These are phyloP conservation scores for Polytrichum commune DNA, from an alignment of 225 moss, liverwort and hornwort species.

Conservation along the genomic window DNA sequence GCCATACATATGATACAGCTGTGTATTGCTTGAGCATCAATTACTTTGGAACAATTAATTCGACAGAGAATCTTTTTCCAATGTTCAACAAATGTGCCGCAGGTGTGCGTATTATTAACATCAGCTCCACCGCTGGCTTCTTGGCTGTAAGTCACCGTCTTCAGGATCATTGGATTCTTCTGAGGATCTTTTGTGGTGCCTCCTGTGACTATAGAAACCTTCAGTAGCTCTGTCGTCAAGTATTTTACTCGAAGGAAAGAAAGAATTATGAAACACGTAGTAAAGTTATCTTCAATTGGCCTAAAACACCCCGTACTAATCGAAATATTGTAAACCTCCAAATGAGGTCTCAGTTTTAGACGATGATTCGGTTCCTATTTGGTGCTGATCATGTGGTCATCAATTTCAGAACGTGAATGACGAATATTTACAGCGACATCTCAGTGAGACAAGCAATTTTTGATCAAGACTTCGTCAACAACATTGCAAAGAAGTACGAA, in stretches of 20 bases:
- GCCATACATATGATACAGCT: constrained; percentile 4
- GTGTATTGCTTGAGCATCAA: constrained; percentile 15
- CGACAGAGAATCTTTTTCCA: constrained; percentile 26
- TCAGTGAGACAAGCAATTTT: constrained; percentile 33
- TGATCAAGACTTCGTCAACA: constrained; percentile 36
- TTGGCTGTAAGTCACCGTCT: constrained; percentile 15
- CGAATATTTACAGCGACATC: constrained; percentile 33
- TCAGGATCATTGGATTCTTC: neutral
- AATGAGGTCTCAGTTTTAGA: too few relatives aligned
- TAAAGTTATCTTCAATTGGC: too few relatives aligned
- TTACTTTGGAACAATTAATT: constrained; percentile 19
- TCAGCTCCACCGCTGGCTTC: constrained; percentile 24
- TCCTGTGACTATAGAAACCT: too few relatives aligned
- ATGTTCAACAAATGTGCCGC: constrained; percentile 21
- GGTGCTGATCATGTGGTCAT: too few relatives aligned
- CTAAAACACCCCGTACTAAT: too few relatives aligned
- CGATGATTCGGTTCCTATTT: too few relatives aligned
- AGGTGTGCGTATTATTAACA: constrained; percentile 39
- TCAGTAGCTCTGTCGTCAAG: too few relatives aligned
- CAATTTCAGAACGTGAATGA: constrained; percentile 19
- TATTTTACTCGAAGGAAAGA: too few relatives aligned
- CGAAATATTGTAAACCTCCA: too few relatives aligned
- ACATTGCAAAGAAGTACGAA: constrained; percentile 28
- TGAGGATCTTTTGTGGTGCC: too few relatives aligned
- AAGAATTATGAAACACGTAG: too few relatives aligned